Evolutionary conservation across 2,329 filamentous ascomycete genomes (phyloP).

Genomic region (Exophiala lecanii-corni): DNA sequence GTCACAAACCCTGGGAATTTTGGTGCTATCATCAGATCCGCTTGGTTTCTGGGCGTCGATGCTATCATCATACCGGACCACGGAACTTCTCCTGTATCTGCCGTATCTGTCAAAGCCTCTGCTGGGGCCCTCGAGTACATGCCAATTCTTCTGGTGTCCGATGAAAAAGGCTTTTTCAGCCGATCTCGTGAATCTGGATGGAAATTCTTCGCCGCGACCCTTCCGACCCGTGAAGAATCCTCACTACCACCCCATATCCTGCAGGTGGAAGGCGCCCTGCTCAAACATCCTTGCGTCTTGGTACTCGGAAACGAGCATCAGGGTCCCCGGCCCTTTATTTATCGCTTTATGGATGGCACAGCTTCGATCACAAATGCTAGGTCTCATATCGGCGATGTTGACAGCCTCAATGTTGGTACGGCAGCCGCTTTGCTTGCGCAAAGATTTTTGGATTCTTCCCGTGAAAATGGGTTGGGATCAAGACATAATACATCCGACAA

Average conservation of each 20-base stretch:
- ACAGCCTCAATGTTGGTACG: conserved; percentile 91
- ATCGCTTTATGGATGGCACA: conserved; percentile 59
- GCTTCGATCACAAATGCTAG: conserved; percentile 58
- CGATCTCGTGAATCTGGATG: conserved; percentile 68
- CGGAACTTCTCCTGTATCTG: conserved; percentile 68
- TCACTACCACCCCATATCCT: conserved; percentile 32
- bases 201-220: conserved; percentile 63
- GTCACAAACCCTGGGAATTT: conserved; percentile 80
- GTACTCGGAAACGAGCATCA: conserved; percentile 79
- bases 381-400: conserved; percentile 53
- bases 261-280: conserved; percentile 37
- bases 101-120: conserved; percentile 79
- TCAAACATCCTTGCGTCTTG: conserved; percentile 64
- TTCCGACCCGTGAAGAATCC: conserved; percentile 39
- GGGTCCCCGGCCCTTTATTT: conserved; percentile 63
- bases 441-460: conserved; percentile 21
- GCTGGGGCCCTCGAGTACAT: conserved; percentile 81
- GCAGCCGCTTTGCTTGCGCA: conserved; percentile 53
- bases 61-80: conserved; percentile 72
- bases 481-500: too few relatives aligned
- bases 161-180: conserved; percentile 65
- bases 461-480: too few relatives aligned
- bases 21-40: conserved; percentile 81
- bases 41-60: conserved; percentile 84
- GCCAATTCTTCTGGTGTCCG: conserved; percentile 64